Conservation (phyloP, 305 asterid species). For the Fraxinus floribunda region DNA sequence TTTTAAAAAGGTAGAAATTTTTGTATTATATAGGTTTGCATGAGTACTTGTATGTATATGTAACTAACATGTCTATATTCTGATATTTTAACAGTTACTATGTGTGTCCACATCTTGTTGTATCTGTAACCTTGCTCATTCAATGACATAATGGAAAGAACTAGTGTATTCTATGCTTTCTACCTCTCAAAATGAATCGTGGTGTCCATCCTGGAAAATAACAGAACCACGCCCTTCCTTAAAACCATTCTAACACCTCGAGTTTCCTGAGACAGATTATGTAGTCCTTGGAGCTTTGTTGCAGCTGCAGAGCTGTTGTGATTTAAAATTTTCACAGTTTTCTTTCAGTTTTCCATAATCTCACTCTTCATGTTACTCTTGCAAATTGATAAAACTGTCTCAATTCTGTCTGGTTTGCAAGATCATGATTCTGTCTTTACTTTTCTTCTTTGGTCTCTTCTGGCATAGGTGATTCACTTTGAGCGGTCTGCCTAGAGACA, state of each 20-base stretch:
- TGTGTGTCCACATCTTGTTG: background rate
- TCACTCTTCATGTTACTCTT: background rate
- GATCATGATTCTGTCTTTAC: background rate
- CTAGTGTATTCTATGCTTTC: background rate
- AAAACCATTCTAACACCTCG: background rate
- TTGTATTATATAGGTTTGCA: background rate
- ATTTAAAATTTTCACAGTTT: background rate
- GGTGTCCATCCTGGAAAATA: background rate
- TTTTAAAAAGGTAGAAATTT: background rate
- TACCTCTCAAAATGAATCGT: background rate
- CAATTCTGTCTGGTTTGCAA: background rate
- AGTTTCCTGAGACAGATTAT: background rate
- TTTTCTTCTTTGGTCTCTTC: background rate
- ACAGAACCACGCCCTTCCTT: background rate
- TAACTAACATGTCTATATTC: background rate
- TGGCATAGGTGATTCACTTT: background rate
- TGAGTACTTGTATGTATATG: background rate
- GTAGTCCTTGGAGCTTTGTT: background rate
- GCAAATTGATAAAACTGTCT: background rate
- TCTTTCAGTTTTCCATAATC: background rate
- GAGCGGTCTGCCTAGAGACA: constrained; percentile 29
- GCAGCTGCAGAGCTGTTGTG: background rate
- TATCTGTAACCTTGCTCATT: background rate
- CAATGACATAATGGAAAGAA: background rate
- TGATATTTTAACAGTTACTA: background rate